These are phyloP conservation scores for Nakazawaea pomicola DNA, from an alignment of 805 yeast genomes.

Conservation along the genomic window DNA sequence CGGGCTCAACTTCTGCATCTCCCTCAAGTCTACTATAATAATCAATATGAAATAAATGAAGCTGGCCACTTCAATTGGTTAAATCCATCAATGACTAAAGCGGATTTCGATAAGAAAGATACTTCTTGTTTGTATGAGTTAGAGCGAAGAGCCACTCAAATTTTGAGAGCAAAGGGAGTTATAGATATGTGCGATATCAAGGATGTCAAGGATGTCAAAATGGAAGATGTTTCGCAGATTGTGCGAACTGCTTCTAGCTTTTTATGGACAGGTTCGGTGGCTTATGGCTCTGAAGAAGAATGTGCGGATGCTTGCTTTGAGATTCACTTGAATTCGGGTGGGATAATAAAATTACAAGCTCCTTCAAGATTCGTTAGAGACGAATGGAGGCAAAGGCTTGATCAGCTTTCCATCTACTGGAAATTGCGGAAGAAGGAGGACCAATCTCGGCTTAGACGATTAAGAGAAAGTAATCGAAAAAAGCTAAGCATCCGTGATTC, in stretches of 20 bases:
- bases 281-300: slow-evolving; percentile 18
- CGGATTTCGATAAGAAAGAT: slow-evolving; percentile 47
- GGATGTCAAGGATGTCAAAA: slow-evolving; percentile 30
- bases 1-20: slow-evolving; percentile 19
- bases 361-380: slow-evolving; percentile 42
- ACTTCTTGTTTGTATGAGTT: slow-evolving; percentile 56
- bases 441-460: slow-evolving; percentile 25
- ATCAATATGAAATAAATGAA: slow-evolving; percentile 50
- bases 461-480: slow-evolving; percentile 41
- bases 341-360: slow-evolving; percentile 49
- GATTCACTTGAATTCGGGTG: slow-evolving; percentile 42
- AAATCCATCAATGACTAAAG: slow-evolving; percentile 25
- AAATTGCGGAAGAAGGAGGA: slow-evolving; percentile 36
- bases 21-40: slow-evolving; percentile 38
- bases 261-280: slow-evolving; percentile 23
- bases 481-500: slow-evolving; percentile 44
- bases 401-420: slow-evolving; percentile 56
- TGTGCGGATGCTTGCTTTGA: slow-evolving; percentile 47
- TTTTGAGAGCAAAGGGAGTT: slow-evolving; percentile 54
- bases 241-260: slow-evolving; percentile 26
- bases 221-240: slow-evolving; percentile 18
- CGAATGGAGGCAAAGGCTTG: slow-evolving; percentile 61
- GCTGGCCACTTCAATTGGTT: slow-evolving; percentile 63
- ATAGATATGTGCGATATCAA: slow-evolving; percentile 53
- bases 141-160: slow-evolving; percentile 52